Evolutionary conservation across 108 stramenopile species (phyloP).

Genomic region (Nitzschia palea): DNA sequence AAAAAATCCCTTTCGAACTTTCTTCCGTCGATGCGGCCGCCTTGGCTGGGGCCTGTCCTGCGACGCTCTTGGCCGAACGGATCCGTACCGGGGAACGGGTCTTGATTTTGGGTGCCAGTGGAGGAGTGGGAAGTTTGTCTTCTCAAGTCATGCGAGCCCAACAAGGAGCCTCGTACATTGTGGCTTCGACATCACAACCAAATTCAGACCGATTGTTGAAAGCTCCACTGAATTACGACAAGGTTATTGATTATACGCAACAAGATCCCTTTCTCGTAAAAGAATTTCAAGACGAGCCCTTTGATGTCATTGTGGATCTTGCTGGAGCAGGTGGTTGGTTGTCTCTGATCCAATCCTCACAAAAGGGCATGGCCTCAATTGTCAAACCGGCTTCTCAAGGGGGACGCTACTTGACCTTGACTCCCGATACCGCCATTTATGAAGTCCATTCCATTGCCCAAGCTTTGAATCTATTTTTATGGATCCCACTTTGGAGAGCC

Average conservation of each 20-base stretch:
- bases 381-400: slow-evolving; percentile 50
- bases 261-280: slow-evolving; percentile 35
- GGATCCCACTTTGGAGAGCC: slow-evolving; percentile 51
- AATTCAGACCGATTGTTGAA: slow-evolving; percentile 38
- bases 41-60: slow-evolving; percentile 48
- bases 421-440: slow-evolving; percentile 52
- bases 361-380: slow-evolving; percentile 24
- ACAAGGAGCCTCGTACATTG: slow-evolving; percentile 45
- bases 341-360: slow-evolving; percentile 15
- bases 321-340: slow-evolving; percentile 57
- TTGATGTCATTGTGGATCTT: slow-evolving; percentile 70
- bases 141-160: slow-evolving; percentile 39
- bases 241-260: slow-evolving; percentile 54
- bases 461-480: slow-evolving; percentile 44
- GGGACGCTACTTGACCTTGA: slow-evolving; percentile 55
- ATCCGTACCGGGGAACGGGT: slow-evolving; percentile 50
- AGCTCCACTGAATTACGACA: slow-evolving; percentile 47
- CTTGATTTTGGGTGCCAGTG: slow-evolving; percentile 61
- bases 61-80: slow-evolving; percentile 42
- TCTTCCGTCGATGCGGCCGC: slow-evolving; percentile 53
- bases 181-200: slow-evolving; percentile 42
- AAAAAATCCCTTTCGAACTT: slow-evolving; percentile 42
- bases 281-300: slow-evolving; percentile 52
- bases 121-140: slow-evolving; percentile 59
- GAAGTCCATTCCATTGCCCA: slow-evolving; percentile 37